phyloP scores from a whole-genome alignment of 306 rosid genomes.

The Inga laurina region DNA sequence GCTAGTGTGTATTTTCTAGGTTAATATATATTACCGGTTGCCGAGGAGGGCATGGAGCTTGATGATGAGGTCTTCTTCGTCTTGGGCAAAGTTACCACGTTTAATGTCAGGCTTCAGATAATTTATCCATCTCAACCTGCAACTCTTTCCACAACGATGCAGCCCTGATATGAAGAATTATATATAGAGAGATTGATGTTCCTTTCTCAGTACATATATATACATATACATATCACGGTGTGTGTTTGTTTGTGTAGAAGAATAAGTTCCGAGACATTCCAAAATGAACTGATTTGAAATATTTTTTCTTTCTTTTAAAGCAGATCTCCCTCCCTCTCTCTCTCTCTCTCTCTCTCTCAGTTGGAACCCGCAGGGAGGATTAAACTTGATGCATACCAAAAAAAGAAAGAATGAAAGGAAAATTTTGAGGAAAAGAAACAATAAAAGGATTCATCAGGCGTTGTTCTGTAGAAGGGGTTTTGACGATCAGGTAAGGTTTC shows the following conservation, averaged over 20 bases:
- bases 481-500: no score
- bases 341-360: neutral
- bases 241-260: neutral
- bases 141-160: slow-evolving; percentile 79
- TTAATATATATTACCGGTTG: slow-evolving; percentile 47
- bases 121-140: slow-evolving; percentile 79
- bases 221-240: neutral
- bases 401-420: neutral
- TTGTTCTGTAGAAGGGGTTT: no score
- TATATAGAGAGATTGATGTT: neutral
- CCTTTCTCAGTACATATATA: neutral
- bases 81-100: slow-evolving; percentile 68
- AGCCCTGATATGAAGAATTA: slow-evolving; percentile 40
- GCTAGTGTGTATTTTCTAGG: neutral
- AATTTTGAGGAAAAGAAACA: neutral
- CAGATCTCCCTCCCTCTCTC: neutral
- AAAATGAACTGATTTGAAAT: neutral
- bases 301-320: neutral
- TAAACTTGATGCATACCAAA: neutral
- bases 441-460: no score
- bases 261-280: neutral
- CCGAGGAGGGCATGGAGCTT: slow-evolving; percentile 84
- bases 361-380: neutral
- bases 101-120: slow-evolving; percentile 71
- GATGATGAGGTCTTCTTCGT: slow-evolving; percentile 80